Percentiles rank a stretch among this genome's conserved stretches.
Conservation (phyloP, 768 basidiomycete species). For the Lentinula boryana region DNA sequence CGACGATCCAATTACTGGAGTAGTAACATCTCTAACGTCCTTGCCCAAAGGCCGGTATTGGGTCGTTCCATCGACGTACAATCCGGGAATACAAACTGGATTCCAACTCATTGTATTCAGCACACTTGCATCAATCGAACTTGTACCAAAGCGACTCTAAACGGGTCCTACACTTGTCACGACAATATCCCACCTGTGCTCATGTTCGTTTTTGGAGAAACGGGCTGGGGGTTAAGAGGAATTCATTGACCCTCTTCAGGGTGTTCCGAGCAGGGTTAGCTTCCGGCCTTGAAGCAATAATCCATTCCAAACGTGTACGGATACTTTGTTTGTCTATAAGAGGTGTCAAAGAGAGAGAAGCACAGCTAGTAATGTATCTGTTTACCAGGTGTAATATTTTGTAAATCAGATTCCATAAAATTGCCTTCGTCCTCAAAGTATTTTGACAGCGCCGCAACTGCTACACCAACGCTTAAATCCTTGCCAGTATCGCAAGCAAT, state of each 20-base stretch:
- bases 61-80: slow-evolving; percentile 68
- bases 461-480: slow-evolving; percentile 61
- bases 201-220: not conserved
- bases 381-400: not conserved
- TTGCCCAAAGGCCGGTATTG: slow-evolving; percentile 63
- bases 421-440: slow-evolving; percentile 55
- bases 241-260: slow-evolving; percentile 75
- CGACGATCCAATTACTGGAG: slow-evolving; percentile 69
- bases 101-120: slow-evolving; percentile 64
- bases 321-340: slow-evolving; percentile 53
- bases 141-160: slow-evolving; percentile 5
- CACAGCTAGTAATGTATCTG: not conserved
- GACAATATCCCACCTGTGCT: not conserved
- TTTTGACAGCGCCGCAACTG: slow-evolving; percentile 47
- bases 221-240: slow-evolving; percentile 41
- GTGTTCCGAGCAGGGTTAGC: slow-evolving; percentile 84
- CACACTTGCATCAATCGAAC: slow-evolving; percentile 21
- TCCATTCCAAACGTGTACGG: slow-evolving; percentile 76
- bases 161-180: not conserved
- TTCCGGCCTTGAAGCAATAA: slow-evolving; percentile 65
- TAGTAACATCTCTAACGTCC: slow-evolving; percentile 46
- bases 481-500: slow-evolving; percentile 52
- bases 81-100: slow-evolving; percentile 44
- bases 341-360: not conserved
- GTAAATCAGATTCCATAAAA: slow-evolving; percentile 4